Base-by-base conservation (phyloP, 805 yeast genomes). In the Yarrowia phangngaensis region DNA sequence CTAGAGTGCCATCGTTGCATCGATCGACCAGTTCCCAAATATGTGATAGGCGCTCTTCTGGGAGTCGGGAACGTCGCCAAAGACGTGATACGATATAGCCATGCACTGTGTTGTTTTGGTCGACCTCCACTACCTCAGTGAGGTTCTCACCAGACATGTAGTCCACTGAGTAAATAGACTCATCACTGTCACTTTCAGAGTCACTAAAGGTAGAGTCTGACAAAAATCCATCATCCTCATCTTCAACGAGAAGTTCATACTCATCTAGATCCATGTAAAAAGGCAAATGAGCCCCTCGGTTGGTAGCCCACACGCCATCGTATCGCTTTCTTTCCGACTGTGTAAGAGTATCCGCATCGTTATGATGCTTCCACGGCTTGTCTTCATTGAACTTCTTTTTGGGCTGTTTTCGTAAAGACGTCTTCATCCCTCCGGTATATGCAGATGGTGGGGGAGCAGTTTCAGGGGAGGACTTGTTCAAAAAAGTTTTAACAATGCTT, bases 251-350 rank as follows among this genome's bases (percentile, higher is more conserved):
- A 19, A 32, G 48, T 8, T 43, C 32, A 11, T 38, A 38, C 23
- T 38, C 45, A 23, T 38, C 45, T 4, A 24, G 45, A 17, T 38
- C 45, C 45, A 38, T 38, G 32, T 17, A 38, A 28, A 17, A 27
- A 11, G 48, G 35, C 16, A 58, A 54, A 40, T 62, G 65, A 11
- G 56, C 59, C 2, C 92, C 95, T 54, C 77, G 78, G 61, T 92
- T 92, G 24, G 95, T 79, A 0, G 83, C 95, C 95, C 95, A 92
- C 12, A 92, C 75, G 19, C 95, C 94, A 64, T 89, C 97, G 64
- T 90, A 92, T 28, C 97, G 67, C 61, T 88, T 88, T 52, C 85
- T 73, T 62, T 92, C 97, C 12, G 56, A 54, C n/a, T 66, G 71
- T 2, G 69, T 63, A 26, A 73, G 68, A 62, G 55, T 70, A 61